These are phyloP conservation scores for Cyclotella choctawhatcheeana DNA, from an alignment of 108 stramenopile species.

Conservation along the genomic window DNA sequence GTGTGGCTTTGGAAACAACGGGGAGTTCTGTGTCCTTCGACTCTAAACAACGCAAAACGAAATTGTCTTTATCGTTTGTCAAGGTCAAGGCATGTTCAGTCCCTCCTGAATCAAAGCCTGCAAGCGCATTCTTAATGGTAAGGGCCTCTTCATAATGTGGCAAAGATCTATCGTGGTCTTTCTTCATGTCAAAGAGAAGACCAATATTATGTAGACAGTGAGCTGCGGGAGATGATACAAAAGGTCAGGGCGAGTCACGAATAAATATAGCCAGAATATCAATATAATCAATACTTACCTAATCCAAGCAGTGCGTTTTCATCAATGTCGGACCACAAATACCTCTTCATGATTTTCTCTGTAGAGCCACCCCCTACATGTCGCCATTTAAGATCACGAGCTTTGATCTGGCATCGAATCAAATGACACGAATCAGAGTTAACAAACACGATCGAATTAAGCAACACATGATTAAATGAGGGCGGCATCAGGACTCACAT, in stretches of 20 bases:
- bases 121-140: slow-evolving; percentile 39
- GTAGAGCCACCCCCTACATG: slow-evolving; percentile 44
- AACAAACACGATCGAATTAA: not conserved
- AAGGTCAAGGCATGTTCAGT: slow-evolving; percentile 15
- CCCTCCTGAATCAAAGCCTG: slow-evolving; percentile 23
- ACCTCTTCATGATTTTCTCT: slow-evolving; percentile 42
- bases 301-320: slow-evolving; percentile 47
- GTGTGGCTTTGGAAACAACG: slow-evolving; percentile 27
- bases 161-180: slow-evolving; percentile 42
- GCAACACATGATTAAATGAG: not conserved
- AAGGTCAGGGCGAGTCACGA: not conserved
- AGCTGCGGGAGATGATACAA: slow-evolving; percentile 8
- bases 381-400: slow-evolving; percentile 41
- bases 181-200: slow-evolving; percentile 41
- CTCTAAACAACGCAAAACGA: slow-evolving; percentile 28
- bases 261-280: not conserved
- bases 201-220: slow-evolving; percentile 51
- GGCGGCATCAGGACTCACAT: not conserved
- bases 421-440: no score
- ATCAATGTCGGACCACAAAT: slow-evolving; percentile 29
- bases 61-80: slow-evolving; percentile 21
- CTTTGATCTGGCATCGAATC: slow-evolving; percentile 42
- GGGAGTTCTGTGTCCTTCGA: slow-evolving; percentile 26
- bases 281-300: slow-evolving; percentile 19
- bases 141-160: slow-evolving; percentile 50